Base-by-base conservation (phyloP, 371 early-diverging fungal genomes). In the Capniomyces stellatus region DNA sequence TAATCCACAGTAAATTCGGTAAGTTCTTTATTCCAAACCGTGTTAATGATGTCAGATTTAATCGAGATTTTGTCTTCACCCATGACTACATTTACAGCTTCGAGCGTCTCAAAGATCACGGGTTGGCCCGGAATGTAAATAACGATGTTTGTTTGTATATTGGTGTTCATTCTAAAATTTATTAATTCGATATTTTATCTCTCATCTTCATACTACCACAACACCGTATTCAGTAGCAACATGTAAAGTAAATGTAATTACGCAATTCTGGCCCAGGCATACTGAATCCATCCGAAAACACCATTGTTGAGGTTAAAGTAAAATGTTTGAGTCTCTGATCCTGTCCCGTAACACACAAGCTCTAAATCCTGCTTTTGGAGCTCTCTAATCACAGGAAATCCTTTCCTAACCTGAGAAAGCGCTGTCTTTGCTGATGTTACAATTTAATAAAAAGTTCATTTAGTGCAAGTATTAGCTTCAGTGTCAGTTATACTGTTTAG, bases 281-380 rank as follows among this genome's bases (percentile, higher is more conserved):
- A 62, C 64, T 91, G 86, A 29, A 83, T 73, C 67, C 89, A 82
- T 6, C 76, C 77, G 65, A 85, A 79, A 47, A 74, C 72, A 10
- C 90, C 90, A 21, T 75, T 66, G 47, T 84, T 73, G 10, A 80
- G 76, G 39, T 81, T 77, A 43, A 85, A 63, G 64, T 92, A 90
- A 58, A 87, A 79, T 8, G 89, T 85, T 64, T 89, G 88, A 51
- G 82, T 87, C 70, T 90, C 93, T 4, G 90, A 89, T 13, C 87
- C 81, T 22, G 79, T 78, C 51, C 83, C 82, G 54, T 73, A 67
- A 29, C 82, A 76, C 35, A 74, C 67, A 85, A 85, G 85, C 21
- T 78, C 75, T 43, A 82, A 72, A 66, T 86, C 87, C 53, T 77
- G 61, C 31, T 70, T 70, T 41, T 68, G 65, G 39, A 79, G 59